phyloP scores from a whole-genome alignment of 495 filamentous ascomycete species.

The Penicillium mononematosum region DNA sequence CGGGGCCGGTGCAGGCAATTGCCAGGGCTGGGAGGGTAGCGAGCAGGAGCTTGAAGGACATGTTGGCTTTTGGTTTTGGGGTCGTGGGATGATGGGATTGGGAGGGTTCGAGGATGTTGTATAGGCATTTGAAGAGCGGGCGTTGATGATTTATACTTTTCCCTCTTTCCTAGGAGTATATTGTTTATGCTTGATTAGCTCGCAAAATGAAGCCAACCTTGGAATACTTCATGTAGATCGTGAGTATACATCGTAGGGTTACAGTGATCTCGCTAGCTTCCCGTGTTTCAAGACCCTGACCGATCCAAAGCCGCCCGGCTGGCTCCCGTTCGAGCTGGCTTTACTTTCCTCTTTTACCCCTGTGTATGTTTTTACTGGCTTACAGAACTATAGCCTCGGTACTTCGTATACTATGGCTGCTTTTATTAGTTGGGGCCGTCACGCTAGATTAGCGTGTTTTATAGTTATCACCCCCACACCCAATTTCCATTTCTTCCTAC shows the following conservation, averaged over 20 bases:
- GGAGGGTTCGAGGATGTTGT: background rate
- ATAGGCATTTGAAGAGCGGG: background rate
- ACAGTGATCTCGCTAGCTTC: background rate
- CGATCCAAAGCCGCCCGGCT: background rate
- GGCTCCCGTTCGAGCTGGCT: background rate
- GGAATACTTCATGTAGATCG: background rate
- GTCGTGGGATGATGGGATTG: background rate
- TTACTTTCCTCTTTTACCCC: background rate
- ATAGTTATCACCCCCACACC: slow-evolving; percentile 3
- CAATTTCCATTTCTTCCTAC: background rate
- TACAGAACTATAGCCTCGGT: background rate
- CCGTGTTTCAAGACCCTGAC: background rate
- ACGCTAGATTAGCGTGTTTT: background rate
- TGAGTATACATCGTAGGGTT: background rate
- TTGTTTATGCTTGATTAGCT: background rate
- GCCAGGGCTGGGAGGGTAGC: slow-evolving; percentile 15
- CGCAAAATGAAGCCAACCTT: background rate
- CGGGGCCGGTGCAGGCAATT: slow-evolving; percentile 30
- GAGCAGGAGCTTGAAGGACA: slow-evolving; percentile 17
- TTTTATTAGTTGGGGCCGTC: background rate
- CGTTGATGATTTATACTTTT: background rate
- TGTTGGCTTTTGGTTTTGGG: background rate
- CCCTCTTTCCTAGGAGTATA: background rate
- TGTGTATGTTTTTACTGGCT: background rate
- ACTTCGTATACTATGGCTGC: background rate